Evolutionary conservation across 257 asterid species (phyloP).

Genomic region (Solanum virginianum): DNA sequence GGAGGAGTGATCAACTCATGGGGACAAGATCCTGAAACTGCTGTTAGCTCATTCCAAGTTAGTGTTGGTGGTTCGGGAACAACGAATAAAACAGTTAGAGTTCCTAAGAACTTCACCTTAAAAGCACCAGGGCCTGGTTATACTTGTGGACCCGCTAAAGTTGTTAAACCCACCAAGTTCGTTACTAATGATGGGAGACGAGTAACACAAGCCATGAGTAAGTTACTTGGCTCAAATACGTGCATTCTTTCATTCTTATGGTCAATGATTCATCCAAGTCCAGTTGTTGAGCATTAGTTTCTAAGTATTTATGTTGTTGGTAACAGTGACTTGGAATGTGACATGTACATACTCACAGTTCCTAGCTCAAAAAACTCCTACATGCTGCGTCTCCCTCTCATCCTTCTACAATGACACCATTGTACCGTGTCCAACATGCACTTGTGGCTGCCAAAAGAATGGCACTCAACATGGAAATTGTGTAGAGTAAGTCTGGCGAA

Average conservation of each 20-base stretch:
- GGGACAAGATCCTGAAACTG: constrained; percentile 49
- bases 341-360: constrained; percentile 25
- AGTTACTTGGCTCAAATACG: constrained; percentile 6
- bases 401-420: constrained; percentile 12
- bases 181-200: constrained; percentile 42
- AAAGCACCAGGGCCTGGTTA: constrained; percentile 70
- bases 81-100: constrained; percentile 48
- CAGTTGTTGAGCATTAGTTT: neutral
- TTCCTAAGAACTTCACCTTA: constrained; percentile 60
- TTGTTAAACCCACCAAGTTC: constrained; percentile 46
- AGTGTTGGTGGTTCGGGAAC: constrained; percentile 63
- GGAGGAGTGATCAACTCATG: constrained; percentile 66
- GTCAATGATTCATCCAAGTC: neutral
- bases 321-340: constrained; percentile 81
- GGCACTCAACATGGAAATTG: constrained; percentile 8
- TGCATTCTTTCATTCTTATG: neutral
- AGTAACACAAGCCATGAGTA: constrained; percentile 68
- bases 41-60: constrained; percentile 59
- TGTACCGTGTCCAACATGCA: constrained; percentile 12
- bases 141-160: constrained; percentile 61
- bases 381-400: constrained; percentile 19
- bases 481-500: neutral
- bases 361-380: constrained; percentile 16
- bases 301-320: neutral
- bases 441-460: constrained; percentile 13